phyloP scores from a whole-genome alignment of 2,329 filamentous ascomycete species.

The Aspergillus bombycis region DNA sequence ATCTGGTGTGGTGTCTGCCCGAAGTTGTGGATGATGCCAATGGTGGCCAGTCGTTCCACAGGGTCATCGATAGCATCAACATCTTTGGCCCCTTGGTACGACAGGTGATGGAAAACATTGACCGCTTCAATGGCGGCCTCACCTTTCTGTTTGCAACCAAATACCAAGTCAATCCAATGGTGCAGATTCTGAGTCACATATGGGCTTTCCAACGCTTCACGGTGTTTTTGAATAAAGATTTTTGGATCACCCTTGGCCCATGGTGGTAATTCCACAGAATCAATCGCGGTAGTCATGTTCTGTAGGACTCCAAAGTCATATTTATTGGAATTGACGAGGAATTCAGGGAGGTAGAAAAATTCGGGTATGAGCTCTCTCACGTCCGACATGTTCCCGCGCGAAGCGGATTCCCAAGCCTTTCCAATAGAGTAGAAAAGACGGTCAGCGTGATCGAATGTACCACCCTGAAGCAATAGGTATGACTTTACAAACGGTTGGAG shows the following conservation, averaged over 20 bases:
- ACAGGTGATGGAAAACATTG: slow-evolving; percentile 95
- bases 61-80: slow-evolving; percentile 88
- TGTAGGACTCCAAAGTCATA: slow-evolving; percentile 93
- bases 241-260: slow-evolving; percentile 97
- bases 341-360: slow-evolving; percentile 96
- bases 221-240: slow-evolving; percentile 92
- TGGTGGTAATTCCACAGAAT: slow-evolving; percentile 84
- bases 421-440: slow-evolving; percentile 91
- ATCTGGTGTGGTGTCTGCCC: slow-evolving; percentile 96
- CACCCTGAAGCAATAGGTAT: slow-evolving; percentile 91
- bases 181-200: slow-evolving; percentile 89
- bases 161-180: slow-evolving; percentile 94
- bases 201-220: slow-evolving; percentile 92
- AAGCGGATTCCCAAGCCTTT: slow-evolving; percentile 88
- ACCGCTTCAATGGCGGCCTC: slow-evolving; percentile 88
- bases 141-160: slow-evolving; percentile 90
- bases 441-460: slow-evolving; percentile 93
- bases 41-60: slow-evolving; percentile 82
- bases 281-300: slow-evolving; percentile 76
- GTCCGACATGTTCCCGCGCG: slow-evolving; percentile 86
- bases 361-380: slow-evolving; percentile 94
- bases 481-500: slow-evolving; percentile 96
- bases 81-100: slow-evolving; percentile 91
- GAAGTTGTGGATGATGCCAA: slow-evolving; percentile 97
- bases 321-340: slow-evolving; percentile 87